Percentiles rank a stretch among this genome's conserved stretches.
phyloP scores from a whole-genome alignment of 129 eudicot genomes.

The Ambrosia artemisiifolia region DNA sequence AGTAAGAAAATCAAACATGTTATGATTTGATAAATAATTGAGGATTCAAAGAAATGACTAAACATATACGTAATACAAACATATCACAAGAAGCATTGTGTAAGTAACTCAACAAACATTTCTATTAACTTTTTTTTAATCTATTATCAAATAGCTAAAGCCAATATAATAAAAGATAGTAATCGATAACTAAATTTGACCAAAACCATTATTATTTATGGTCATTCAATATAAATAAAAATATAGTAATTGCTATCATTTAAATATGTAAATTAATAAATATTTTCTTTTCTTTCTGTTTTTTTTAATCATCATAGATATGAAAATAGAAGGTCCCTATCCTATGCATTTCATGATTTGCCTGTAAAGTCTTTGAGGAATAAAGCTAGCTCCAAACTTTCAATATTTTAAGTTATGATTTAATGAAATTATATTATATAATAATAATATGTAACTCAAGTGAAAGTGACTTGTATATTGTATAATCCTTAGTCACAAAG shows the following conservation, averaged over 20 bases:
- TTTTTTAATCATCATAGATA: neutral
- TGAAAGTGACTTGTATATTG: slow-evolving; percentile 19
- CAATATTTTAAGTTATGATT: neutral
- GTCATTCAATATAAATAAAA: too few relatives aligned
- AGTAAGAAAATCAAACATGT: neutral
- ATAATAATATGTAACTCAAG: neutral
- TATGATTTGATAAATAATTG: neutral
- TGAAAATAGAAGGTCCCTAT: slow-evolving; percentile 19
- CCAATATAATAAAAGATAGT: too few relatives aligned
- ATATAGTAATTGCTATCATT: neutral
- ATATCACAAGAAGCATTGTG: too few relatives aligned
- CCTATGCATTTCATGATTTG: slow-evolving; percentile 8
- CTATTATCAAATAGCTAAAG: too few relatives aligned
- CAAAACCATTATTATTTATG: too few relatives aligned
- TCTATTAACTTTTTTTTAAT: too few relatives aligned
- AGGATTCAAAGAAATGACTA: too few relatives aligned
- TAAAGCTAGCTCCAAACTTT: slow-evolving; percentile 28
- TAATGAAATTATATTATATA: neutral
- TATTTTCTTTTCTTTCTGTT: neutral
- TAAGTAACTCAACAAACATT: too few relatives aligned
- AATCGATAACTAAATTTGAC: too few relatives aligned
- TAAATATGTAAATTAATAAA: neutral
- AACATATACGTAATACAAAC: too few relatives aligned
- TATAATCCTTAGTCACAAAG: neutral
- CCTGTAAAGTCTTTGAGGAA: slow-evolving; percentile 26